Percentiles rank a stretch among this genome's conserved stretches.
Evolutionary conservation across 2,329 filamentous ascomycete species (phyloP).

Genomic region (Fusarium sp.): DNA sequence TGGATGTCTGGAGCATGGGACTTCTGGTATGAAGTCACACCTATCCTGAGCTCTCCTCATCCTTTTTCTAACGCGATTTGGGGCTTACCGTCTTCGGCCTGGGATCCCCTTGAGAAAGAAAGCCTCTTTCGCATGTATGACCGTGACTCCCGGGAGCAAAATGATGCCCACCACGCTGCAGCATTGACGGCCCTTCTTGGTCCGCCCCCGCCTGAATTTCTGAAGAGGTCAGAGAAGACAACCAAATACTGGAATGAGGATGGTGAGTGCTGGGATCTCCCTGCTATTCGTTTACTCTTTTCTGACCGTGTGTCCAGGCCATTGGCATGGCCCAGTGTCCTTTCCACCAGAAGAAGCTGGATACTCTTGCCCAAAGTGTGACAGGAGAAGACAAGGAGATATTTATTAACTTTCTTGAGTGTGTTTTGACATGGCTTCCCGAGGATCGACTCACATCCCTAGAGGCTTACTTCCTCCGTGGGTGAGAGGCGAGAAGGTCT

Average conservation of each 20-base stretch:
- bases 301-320: background rate
- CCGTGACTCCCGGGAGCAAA: background rate
- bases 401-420: background rate
- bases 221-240: background rate
- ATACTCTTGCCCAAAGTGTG: background rate
- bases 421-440: background rate
- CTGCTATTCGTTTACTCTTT: background rate
- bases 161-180: background rate
- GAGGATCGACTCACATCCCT: background rate
- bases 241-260: background rate
- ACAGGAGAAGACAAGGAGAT: background rate
- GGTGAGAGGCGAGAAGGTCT: background rate
- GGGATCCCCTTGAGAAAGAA: background rate
- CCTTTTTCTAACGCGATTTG: background rate
- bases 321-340: background rate
- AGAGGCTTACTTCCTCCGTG: background rate
- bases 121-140: background rate
- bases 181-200: background rate
- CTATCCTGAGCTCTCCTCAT: background rate
- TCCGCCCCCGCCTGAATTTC: background rate
- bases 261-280: background rate
- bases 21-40: background rate
- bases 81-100: background rate
- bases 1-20: background rate
- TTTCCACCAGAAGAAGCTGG: background rate